Conservation (phyloP, 1,139 yeast genomes). For the Wickerhamomyces sp. region DNA sequence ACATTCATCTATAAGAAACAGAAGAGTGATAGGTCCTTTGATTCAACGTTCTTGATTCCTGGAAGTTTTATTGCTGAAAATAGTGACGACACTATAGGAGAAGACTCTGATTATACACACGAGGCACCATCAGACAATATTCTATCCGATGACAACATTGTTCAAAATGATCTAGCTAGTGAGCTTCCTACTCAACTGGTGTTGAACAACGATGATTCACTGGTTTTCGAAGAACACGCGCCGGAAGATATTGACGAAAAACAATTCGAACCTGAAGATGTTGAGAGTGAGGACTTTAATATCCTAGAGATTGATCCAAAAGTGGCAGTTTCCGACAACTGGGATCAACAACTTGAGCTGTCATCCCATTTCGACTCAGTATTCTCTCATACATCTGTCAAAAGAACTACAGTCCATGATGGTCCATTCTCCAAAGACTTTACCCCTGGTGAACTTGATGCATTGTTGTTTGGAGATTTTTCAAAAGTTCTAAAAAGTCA, state of each 20-base stretch:
- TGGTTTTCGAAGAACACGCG: constrained; percentile 27
- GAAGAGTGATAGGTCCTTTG: constrained; percentile 14
- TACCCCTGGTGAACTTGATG: constrained; percentile 32
- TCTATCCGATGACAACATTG: not conserved
- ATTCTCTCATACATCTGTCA: constrained; percentile 30
- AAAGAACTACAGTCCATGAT: constrained; percentile 19
- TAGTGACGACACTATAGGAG: constrained; percentile 2
- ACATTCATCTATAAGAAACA: constrained; percentile 24
- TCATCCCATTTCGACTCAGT: constrained; percentile 52
- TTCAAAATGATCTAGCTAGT: constrained; percentile 11
- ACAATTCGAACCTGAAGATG: constrained; percentile 58
- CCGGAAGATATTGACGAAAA: constrained; percentile 47
- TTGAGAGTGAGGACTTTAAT: constrained; percentile 39
- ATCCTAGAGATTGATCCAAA: constrained; percentile 34
- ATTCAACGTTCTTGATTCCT: constrained; percentile 19
- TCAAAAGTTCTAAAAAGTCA: constrained; percentile 27
- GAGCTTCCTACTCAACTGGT: constrained; percentile 10
- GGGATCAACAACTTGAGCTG: constrained; percentile 59
- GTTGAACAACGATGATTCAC: constrained; percentile 19
- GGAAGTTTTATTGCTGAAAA: constrained; percentile 22
- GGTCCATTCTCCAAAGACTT: constrained; percentile 20
- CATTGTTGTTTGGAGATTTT: constrained; percentile 49
- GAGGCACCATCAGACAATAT: not conserved
- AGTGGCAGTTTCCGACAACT: constrained; percentile 49
- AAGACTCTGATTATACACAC: not conserved